A percentile compares a stretch with the other conserved stretches of the same genome.
phyloP scores from a whole-genome alignment of 2,329 filamentous ascomycete genomes.

The Fusarium sp. region DNA sequence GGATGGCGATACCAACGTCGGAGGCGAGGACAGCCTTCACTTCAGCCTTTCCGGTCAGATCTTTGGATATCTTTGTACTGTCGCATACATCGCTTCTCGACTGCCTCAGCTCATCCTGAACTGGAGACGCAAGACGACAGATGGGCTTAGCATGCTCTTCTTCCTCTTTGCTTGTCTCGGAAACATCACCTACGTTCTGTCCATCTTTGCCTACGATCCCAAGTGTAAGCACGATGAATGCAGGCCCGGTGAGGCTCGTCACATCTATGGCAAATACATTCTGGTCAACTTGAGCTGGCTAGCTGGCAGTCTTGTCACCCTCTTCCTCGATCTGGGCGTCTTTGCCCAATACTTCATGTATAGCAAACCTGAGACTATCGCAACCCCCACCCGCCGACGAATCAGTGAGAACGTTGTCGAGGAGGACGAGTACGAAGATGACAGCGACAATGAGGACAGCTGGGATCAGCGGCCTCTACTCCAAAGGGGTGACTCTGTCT shows the following conservation, averaged over 20 bases:
- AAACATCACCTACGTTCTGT: constrained; percentile 92
- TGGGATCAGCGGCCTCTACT: constrained; percentile 58
- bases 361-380: constrained; percentile 57
- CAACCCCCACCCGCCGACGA: constrained; percentile 11
- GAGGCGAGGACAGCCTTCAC: constrained; percentile 62
- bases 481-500: constrained; percentile 47
- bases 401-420: constrained; percentile 31
- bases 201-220: constrained; percentile 90
- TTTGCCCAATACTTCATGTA: constrained; percentile 96
- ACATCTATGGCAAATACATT: constrained; percentile 82
- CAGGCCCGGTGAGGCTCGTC: constrained; percentile 69
- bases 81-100: constrained; percentile 88
- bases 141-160: constrained; percentile 93
- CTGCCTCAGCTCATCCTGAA: constrained; percentile 93
- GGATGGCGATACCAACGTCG: constrained; percentile 53
- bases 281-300: constrained; percentile 93
- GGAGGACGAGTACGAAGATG: constrained; percentile 47
- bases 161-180: constrained; percentile 97
- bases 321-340: constrained; percentile 85
- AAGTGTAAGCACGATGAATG: constrained; percentile 70
- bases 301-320: constrained; percentile 86
- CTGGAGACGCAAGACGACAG: constrained; percentile 90
- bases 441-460: constrained; percentile 42
- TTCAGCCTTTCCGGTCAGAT: constrained; percentile 86
- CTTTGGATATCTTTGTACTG: constrained; percentile 92